These are phyloP conservation scores for Apiospora saccharicola DNA, from an alignment of 2,329 filamentous ascomycete genomes.

Conservation along the genomic window DNA sequence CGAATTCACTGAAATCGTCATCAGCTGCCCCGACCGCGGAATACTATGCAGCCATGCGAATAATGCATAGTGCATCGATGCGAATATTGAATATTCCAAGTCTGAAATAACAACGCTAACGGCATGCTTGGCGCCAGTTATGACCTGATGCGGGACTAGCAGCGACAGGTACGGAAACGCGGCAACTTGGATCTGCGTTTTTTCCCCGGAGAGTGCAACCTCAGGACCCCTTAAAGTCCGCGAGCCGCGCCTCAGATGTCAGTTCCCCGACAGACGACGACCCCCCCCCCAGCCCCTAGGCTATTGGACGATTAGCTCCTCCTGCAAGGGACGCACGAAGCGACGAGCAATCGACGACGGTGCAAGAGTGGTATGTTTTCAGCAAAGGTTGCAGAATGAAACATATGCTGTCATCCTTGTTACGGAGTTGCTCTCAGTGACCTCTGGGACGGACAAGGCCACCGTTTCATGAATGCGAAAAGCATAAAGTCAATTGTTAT, in stretches of 20 bases:
- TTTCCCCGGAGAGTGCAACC: slow-evolving; percentile 18
- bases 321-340: not conserved
- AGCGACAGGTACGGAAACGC: slow-evolving; percentile 5
- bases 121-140: not conserved
- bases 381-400: not conserved
- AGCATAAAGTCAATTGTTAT: not conserved
- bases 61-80: too few species aligned
- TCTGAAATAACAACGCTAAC: too few species aligned
- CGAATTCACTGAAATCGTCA: too few species aligned
- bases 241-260: not conserved
- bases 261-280: too few species aligned
- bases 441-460: not conserved
- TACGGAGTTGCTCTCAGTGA: not conserved
- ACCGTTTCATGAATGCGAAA: slow-evolving; percentile 6
- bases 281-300: not conserved
- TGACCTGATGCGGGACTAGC: slow-evolving; percentile 2
- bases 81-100: too few species aligned
- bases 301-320: not conserved
- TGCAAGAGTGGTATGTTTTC: not conserved
- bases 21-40: too few species aligned
- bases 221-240: slow-evolving; percentile 4
- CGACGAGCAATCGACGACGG: not conserved
- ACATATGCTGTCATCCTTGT: slow-evolving; percentile 2
- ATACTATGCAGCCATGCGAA: too few species aligned
- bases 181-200: slow-evolving; percentile 1